These are phyloP conservation scores for Neoboletus magnificus DNA, from an alignment of 768 basidiomycete genomes.

Conservation along the genomic window DNA sequence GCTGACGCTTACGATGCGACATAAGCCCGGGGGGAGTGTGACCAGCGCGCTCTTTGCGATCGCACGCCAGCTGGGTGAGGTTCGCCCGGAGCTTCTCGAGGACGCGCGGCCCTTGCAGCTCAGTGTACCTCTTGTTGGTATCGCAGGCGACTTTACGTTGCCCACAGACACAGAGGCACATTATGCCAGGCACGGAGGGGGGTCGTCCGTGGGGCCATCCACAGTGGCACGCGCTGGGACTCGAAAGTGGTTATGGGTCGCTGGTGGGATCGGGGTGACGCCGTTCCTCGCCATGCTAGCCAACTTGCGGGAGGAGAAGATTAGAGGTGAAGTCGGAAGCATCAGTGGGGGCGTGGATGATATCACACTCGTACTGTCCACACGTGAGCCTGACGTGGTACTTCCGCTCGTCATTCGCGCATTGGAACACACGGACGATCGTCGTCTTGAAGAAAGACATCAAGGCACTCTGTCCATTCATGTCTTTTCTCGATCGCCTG, in stretches of 20 bases:
- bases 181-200: background rate
- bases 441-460: background rate
- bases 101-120: conserved; percentile 41
- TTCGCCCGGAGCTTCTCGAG: conserved; percentile 39
- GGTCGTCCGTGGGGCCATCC: background rate
- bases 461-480: conserved; percentile 33
- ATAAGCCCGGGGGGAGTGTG: conserved; percentile 51
- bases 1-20: conserved; percentile 53
- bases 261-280: conserved; percentile 64
- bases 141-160: conserved; percentile 52
- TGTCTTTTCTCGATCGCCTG: conserved; percentile 32
- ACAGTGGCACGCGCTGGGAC: background rate
- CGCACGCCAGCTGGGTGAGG: conserved; percentile 38
- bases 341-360: conserved; percentile 26
- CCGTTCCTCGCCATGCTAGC: conserved; percentile 60
- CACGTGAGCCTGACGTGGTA: conserved; percentile 52
- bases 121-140: conserved; percentile 44
- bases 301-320: conserved; percentile 4
- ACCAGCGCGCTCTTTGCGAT: conserved; percentile 54
- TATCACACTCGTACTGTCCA: conserved; percentile 48
- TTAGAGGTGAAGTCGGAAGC: background rate
- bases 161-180: conserved; percentile 1
- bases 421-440: background rate
- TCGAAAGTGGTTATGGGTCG: conserved; percentile 48
- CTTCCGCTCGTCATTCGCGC: conserved; percentile 35